phyloP scores from a whole-genome alignment of 1,284 basidiomycete genomes.

The Moniliophthora roreri region DNA sequence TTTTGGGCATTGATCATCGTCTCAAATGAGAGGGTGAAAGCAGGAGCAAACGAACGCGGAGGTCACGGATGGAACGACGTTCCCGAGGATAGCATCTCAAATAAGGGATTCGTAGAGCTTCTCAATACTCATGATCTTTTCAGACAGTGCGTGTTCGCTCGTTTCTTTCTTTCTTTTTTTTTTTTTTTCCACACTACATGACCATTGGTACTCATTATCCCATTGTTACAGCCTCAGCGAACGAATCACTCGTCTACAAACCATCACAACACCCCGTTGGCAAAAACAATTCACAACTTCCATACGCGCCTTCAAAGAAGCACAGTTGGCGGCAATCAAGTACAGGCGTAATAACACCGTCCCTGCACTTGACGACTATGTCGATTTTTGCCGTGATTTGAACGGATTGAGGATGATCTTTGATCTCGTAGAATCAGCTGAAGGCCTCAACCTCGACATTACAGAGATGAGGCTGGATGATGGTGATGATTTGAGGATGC shows the following conservation, averaged over 20 bases:
- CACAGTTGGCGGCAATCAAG: slow-evolving; percentile 24
- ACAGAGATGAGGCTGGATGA: slow-evolving; percentile 22
- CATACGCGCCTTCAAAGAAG: slow-evolving; percentile 28
- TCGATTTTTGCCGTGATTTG: slow-evolving; percentile 42
- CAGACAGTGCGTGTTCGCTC: slow-evolving; percentile 19
- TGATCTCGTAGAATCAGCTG: slow-evolving; percentile 53
- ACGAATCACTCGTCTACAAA: slow-evolving; percentile 8
- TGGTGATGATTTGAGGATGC: slow-evolving; percentile 27
- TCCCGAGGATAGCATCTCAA: background rate
- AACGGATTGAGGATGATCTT: slow-evolving; percentile 52
- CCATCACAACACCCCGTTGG: slow-evolving; percentile 17
- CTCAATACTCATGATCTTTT: slow-evolving; percentile 22
- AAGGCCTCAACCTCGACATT: slow-evolving; percentile 38
- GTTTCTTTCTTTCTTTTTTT: background rate
- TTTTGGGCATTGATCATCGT: slow-evolving; percentile 45
- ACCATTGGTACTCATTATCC: background rate
- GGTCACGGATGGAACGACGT: slow-evolving; percentile 14
- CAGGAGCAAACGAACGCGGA: slow-evolving; percentile 16
- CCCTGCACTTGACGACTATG: slow-evolving; percentile 47
- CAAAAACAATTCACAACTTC: slow-evolving; percentile 33
- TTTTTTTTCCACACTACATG: slow-evolving; percentile 10
- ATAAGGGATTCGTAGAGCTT: slow-evolving; percentile 10
- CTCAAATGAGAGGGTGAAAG: slow-evolving; percentile 26
- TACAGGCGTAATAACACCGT: slow-evolving; percentile 19
- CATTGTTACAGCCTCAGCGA: slow-evolving; percentile 21